Evolutionary conservation across 345 rosid genomes (phyloP), one percentile per base, ranked within the genome.

Genomic region (Bretschneidera sinensis): DNA sequence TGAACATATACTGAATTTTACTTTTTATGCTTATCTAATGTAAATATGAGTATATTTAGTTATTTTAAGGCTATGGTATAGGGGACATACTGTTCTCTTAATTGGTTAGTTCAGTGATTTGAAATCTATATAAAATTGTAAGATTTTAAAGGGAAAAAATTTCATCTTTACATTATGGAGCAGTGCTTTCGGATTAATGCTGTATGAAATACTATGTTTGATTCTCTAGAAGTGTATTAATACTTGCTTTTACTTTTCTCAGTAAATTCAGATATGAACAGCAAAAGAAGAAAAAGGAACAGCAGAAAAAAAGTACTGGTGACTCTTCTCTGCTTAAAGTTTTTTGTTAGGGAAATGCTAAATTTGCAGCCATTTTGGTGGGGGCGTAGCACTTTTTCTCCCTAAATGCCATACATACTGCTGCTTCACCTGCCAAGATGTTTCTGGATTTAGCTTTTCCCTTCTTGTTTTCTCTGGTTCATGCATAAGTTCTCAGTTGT

Each of bases 221-320:
- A 4, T 39, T 39, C 10, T 14, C 1, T 39, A 5, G 10, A 14
- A 39, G 45, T 39, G 11, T 39, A 14, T 39, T 39, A 4, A 39
- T 39, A 39, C 45, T 39, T 5, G 45, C 39, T 55, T 59, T 66
- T 9, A 48, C 22, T 17, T 8, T 65, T 70, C 49, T 57, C 84
- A 89, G 97, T 68, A 92, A 92, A 69, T 89, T 78, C 57, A 80
- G 74, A 66, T 92, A 92, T 31, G 97, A 92, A 62, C 89, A 71
- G 63, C 88, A 81, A 66, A 92, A 85, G 88, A 89, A 79, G 84
- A 92, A 81, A 61, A 84, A 79, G 70, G 86, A 67, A 49, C 96
- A 87, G 68, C 94, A 85, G 79, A 92, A 89, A 81, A 92, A 79
- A 83, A 89, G 95, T 79, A 81, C 77, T 57, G 86, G 77, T 71